Evolutionary conservation across 208 protist species (phyloP), one percentile per base, ranked within the genome.

Genomic region (Leishmania gerbilli): DNA sequence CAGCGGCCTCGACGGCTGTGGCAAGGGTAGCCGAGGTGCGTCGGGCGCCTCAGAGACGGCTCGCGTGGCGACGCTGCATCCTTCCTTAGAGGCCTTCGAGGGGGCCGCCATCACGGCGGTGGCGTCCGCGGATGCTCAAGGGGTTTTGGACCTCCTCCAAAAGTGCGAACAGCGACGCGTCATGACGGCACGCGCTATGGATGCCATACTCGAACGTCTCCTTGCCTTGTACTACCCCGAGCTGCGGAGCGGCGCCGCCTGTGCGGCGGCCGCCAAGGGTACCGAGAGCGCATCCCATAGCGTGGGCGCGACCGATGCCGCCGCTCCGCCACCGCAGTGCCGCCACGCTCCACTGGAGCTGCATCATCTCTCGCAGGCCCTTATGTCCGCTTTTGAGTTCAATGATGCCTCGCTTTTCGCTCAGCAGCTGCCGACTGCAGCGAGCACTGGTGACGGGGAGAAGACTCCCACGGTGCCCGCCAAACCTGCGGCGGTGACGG

Each of bases 131-230:
- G 87, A 93, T 69, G 82, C 79, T 13, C 74, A 87, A 58, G 86
- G 87, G 76, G 82, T 96, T 49, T 76, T 86, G 58, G 89, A 92
- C 34, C 84, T 96, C 77, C 71, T 96, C 68, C 84, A 84, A 40
- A 91, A 91, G 83, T 96, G 93, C 75, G 91, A 92, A 77, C 79
- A 71, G 47, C 87, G 83, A 31, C 80, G 88, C 40, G 81, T 95
- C 68, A 95, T 95, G 93, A 89, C 92, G 47, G 58, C 85, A 1
- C 80, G 82, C 49, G 85, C 93, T 62, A 91, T 96, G 88, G 81
- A 93, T 42, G 86, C 88, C 0, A 79, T 77, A 0, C 82, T 91
- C 24, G 1, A 77, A 49, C 89, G 91, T 47, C 75, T 96, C 6
- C 27, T 84, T 3, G 69, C 77, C 65, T 79, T 96, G 9, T 90